phyloP scores from a whole-genome alignment of 2,329 filamentous ascomycete genomes.

The Sclerotinia sclerotiorum region DNA sequence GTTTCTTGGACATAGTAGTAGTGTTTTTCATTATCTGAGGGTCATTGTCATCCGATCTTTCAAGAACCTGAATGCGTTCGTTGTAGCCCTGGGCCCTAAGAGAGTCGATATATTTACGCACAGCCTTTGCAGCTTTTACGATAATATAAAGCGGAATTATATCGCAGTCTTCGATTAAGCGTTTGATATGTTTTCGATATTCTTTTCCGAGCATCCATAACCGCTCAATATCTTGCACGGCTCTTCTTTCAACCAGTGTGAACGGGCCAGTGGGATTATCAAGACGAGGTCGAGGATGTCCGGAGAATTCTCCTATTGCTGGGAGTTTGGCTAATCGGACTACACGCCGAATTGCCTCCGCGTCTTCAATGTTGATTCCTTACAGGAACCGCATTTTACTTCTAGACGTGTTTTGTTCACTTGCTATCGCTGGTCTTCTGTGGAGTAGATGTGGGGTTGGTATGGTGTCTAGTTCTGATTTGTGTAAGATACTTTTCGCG shows the following conservation, averaged over 20 bases:
- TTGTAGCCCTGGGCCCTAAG: neutral
- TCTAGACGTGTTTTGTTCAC: neutral
- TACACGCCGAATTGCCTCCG: neutral
- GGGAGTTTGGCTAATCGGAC: neutral
- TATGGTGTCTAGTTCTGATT: too few species aligned
- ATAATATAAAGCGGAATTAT: neutral
- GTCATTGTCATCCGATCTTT: neutral
- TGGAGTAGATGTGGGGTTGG: neutral
- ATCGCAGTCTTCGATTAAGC: neutral
- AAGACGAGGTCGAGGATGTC: neutral
- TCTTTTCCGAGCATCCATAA: neutral
- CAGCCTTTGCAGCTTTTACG: neutral
- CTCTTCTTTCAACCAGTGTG: neutral
- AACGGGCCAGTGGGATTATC: neutral
- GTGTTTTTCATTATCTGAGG: neutral
- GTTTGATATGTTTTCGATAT: neutral
- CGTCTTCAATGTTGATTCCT: neutral
- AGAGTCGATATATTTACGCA: neutral
- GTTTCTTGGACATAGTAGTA: neutral
- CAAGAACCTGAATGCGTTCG: neutral
- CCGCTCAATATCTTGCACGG: neutral
- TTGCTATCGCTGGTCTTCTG: neutral
- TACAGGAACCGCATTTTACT: neutral
- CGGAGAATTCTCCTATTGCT: neutral
- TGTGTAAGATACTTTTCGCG: too few species aligned